phyloP scores from a whole-genome alignment of 2,329 filamentous ascomycete species.

The Xylaria arbuscula region DNA sequence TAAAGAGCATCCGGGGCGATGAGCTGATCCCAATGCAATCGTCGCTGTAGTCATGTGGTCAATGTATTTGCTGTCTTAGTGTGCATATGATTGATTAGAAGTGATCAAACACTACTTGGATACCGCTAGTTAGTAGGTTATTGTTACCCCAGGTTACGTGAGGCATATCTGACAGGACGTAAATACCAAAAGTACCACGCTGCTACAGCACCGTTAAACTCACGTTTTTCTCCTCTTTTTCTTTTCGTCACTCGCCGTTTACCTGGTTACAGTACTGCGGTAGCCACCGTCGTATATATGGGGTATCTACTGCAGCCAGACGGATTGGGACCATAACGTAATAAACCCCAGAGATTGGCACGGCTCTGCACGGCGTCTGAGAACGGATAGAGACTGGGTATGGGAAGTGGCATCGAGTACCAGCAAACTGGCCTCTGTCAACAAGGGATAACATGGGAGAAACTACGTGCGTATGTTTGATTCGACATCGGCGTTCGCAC shows the following conservation, averaged over 20 bases:
- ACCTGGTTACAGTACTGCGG: conserved; percentile 7
- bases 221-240: conserved; percentile 9
- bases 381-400: too few relatives aligned
- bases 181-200: conserved; percentile 19
- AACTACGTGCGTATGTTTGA: conserved; percentile 10
- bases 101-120: neutral
- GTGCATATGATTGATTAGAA: neutral
- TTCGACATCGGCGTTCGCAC: conserved; percentile 3
- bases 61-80: neutral
- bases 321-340: conserved; percentile 10
- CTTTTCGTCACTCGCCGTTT: conserved; percentile 21
- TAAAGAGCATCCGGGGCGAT: too few relatives aligned
- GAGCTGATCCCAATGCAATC: neutral
- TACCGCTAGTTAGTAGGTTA: too few relatives aligned
- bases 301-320: conserved; percentile 13
- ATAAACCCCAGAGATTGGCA: conserved; percentile 12
- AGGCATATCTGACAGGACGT: conserved; percentile 18
- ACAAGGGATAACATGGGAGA: neutral
- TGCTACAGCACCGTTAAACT: conserved; percentile 27
- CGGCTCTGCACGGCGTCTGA: too few relatives aligned
- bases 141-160: neutral
- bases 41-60: neutral
- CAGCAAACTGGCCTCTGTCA: neutral
- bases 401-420: neutral
- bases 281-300: neutral